phyloP scores from a whole-genome alignment of 1,284 basidiomycete genomes.

The Boletus sp. region DNA sequence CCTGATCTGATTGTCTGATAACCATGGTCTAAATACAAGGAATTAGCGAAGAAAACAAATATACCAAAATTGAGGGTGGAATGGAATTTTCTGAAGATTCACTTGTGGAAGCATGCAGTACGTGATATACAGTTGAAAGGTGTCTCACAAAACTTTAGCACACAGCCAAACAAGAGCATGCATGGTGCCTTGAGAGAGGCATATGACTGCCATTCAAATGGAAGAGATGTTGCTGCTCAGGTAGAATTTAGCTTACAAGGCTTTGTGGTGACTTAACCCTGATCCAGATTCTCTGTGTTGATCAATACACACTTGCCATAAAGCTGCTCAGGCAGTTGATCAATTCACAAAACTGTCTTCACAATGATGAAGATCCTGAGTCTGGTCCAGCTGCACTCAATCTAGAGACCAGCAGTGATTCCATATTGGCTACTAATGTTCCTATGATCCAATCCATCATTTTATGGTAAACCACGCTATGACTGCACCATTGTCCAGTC shows the following conservation, averaged over 20 bases:
- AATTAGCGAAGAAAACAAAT: background rate
- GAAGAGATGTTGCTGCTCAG: background rate
- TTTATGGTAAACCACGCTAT: background rate
- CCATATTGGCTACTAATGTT: too few species aligned
- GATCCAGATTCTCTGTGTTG: background rate
- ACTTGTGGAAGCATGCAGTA: background rate
- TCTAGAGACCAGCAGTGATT: background rate
- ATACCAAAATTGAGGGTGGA: background rate
- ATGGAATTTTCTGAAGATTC: background rate
- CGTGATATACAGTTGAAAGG: background rate
- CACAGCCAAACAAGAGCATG: background rate
- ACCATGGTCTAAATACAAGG: background rate
- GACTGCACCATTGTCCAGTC: background rate
- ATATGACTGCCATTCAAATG: background rate
- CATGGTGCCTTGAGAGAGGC: background rate
- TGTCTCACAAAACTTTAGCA: background rate
- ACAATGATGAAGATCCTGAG: too few species aligned
- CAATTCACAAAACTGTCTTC: background rate
- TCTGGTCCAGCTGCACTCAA: too few species aligned
- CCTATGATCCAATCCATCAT: background rate
- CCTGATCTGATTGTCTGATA: too few species aligned
- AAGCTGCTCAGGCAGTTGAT: background rate
- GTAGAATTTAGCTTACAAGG: background rate
- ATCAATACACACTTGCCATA: background rate
- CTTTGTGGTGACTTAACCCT: background rate